Evolutionary conservation across 345 rosid genomes (phyloP).

Genomic region (Pistacia integerrima): DNA sequence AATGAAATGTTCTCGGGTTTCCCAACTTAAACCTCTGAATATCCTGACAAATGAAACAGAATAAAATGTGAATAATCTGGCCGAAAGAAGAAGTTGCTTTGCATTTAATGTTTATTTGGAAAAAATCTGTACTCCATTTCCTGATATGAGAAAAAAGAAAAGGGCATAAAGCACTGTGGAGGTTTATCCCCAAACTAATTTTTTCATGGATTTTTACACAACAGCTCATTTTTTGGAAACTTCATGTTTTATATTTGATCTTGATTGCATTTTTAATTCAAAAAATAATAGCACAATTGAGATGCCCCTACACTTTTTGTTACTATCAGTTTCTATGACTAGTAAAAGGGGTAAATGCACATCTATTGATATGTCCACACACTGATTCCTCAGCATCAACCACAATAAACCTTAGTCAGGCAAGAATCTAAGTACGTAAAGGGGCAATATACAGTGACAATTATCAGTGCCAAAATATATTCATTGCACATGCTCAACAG

Average conservation of each 20-base stretch:
- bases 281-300: neutral
- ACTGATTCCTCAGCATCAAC: neutral
- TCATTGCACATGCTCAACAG: neutral
- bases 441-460: neutral
- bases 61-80: neutral
- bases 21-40: constrained; percentile 76
- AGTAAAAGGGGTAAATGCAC: neutral
- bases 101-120: neutral
- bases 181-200: neutral
- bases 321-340: neutral
- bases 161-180: neutral
- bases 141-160: neutral
- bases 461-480: neutral
- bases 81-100: neutral
- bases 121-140: neutral
- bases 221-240: neutral
- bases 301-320: neutral
- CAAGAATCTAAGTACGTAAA: neutral
- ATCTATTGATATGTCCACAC: neutral
- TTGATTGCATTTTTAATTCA: neutral
- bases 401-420: neutral
- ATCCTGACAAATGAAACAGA: constrained; percentile 55
- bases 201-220: neutral
- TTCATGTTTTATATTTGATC: neutral
- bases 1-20: constrained; percentile 83